Base-by-base conservation (phyloP, 1,284 basidiomycete species). In the Sporisorium graminicola region DNA sequence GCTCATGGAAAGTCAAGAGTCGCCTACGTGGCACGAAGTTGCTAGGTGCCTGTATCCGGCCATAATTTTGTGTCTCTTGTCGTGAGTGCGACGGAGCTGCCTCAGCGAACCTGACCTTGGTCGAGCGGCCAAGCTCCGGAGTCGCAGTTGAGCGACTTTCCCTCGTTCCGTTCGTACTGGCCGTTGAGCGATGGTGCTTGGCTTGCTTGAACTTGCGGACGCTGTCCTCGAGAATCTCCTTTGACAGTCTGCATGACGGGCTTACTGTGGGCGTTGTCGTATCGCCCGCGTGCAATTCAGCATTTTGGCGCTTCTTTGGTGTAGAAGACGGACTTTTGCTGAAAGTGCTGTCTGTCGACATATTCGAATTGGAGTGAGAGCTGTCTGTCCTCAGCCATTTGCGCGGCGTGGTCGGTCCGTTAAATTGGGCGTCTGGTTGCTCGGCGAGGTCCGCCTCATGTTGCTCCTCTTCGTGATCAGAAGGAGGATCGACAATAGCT, bases 341-440 rank as follows among this genome's bases (percentile, higher is more conserved):
- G 55, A 68, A 72, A 2, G 56, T 50, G 44, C 63, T 68, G 18
- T 31, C n/a, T 2, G 58, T 42, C 10, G 73, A 65, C 56, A 62
- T 55, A 44, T 62, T 58, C 0, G 65, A 65, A 14, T 57, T 55
- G 31, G 71, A 68, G 9, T 37, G 40, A 9, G 33, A 49, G 54
- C 74, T 76, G n/a, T 71, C 74, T 18, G 61, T 72, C n/a, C 65
- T 31, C 14, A 65, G 65, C 65, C 64, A 71, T 8, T 40, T 64
- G 22, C 64, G 51, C 13, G 42, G 18, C 13, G 31, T 40, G 3
- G 43, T 37, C 14, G 37, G 53, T 1, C 26, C 65, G 16, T 67
- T 61, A 0, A 12, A 22, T 35, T 59, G 46, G 5, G 33, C 56
- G 20, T 63, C 63, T 2, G 37, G 20, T 37, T 61, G 35, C 5